These are phyloP conservation scores for Cladosporium colombiae DNA, from an alignment of 2,329 filamentous ascomycete genomes.

Conservation along the genomic window DNA sequence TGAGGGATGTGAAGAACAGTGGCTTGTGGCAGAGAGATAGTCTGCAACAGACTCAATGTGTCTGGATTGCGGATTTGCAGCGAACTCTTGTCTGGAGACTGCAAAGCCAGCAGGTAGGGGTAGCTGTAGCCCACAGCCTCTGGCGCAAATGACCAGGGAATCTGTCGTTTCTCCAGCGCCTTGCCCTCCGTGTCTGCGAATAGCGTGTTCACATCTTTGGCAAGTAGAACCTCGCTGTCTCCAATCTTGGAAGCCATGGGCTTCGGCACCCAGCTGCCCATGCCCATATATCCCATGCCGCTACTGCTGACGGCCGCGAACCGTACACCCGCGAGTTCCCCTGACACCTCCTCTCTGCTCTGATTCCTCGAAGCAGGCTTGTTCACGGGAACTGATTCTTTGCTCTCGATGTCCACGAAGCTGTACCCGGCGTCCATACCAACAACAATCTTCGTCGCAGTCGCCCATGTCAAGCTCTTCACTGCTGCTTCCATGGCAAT, in stretches of 20 bases:
- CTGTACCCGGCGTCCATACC: conserved; percentile 92
- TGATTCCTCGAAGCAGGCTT: conserved; percentile 31
- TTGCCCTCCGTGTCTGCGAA: conserved; percentile 87
- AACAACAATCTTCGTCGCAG: conserved; percentile 79
- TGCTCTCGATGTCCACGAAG: conserved; percentile 78
- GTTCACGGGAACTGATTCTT: conserved; percentile 73
- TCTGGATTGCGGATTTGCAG: conserved; percentile 92
- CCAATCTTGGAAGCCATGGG: conserved; percentile 81
- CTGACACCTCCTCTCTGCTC: conserved; percentile 37
- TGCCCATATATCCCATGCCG: conserved; percentile 95
- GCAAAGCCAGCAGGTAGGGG: conserved; percentile 86
- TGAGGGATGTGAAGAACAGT: conserved; percentile 87
- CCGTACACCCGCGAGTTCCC: conserved; percentile 62
- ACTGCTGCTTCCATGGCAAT: conserved; percentile 79
- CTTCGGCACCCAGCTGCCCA: conserved; percentile 87
- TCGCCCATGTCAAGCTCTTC: conserved; percentile 88
- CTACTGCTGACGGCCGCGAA: conserved; percentile 82
- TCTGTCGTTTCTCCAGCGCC: conserved; percentile 76
- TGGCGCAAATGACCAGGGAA: conserved; percentile 88
- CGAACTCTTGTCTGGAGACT: conserved; percentile 77
- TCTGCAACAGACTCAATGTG: conserved; percentile 86
- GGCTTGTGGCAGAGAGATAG: conserved; percentile 76
- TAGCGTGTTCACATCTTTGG: conserved; percentile 94
- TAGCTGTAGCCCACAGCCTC: conserved; percentile 95
- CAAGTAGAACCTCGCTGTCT: conserved; percentile 84